A percentile compares a stretch with the other conserved stretches of the same genome.
These are phyloP conservation scores for Globisporangium nunn DNA, from an alignment of 352 stramenopile genomes.

Conservation along the genomic window DNA sequence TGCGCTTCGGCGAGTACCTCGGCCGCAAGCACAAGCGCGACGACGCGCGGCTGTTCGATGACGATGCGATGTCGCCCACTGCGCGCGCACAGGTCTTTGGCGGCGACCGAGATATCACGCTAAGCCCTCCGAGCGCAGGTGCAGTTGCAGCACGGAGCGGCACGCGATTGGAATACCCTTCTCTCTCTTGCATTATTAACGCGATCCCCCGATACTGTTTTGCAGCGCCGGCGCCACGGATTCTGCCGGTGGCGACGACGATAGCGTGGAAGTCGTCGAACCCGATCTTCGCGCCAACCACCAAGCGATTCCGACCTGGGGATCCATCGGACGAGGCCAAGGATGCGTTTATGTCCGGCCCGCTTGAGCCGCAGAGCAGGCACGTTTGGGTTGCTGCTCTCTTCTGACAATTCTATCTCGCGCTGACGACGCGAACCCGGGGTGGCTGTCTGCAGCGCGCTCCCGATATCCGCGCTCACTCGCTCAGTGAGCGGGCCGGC, in stretches of 20 bases:
- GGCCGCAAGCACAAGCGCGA: constrained; percentile 26
- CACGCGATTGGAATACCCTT: no score
- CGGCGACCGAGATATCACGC: constrained; percentile 11
- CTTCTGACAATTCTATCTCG: no score
- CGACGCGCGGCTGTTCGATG: constrained; percentile 18
- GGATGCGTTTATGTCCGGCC: constrained; percentile 3
- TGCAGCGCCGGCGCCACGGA: constrained; percentile 6
- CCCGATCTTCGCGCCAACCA: constrained; percentile 11
- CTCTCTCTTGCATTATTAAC: neutral
- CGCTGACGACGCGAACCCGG: neutral
- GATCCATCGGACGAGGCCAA: neutral
- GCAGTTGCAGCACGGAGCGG: neutral
- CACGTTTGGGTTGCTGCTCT: neutral
- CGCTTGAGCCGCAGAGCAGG: constrained; percentile 7
- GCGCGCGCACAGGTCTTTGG: constrained; percentile 29
- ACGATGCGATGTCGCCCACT: constrained; percentile 29
- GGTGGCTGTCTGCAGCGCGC: constrained; percentile 1
- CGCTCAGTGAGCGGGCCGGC: constrained; percentile 5
- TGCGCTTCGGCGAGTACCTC: constrained; percentile 19
- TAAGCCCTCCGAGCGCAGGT: constrained; percentile 13
- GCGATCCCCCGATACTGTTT: neutral
- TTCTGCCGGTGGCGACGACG: constrained; percentile 15
- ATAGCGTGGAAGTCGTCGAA: constrained; percentile 14
- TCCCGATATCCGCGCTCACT: constrained; percentile 3
- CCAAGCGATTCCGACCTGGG: constrained; percentile 8